These are phyloP conservation scores for Mycena alexandri DNA, from an alignment of 768 basidiomycete species.

Conservation along the genomic window DNA sequence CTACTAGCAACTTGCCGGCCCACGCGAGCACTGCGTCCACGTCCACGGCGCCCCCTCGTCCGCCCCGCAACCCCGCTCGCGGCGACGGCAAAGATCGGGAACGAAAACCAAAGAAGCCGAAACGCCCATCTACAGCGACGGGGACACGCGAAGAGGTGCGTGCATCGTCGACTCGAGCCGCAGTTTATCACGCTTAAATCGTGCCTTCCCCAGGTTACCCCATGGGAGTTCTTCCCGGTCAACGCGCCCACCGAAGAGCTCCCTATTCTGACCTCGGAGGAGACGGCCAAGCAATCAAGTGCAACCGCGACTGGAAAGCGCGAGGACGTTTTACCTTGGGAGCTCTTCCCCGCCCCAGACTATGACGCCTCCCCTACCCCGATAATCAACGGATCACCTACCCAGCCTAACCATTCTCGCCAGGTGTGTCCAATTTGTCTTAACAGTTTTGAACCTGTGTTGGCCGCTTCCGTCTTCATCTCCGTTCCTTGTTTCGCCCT, in stretches of 20 bases:
- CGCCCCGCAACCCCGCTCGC: conserved; percentile 51
- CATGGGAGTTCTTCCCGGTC: conserved; percentile 48
- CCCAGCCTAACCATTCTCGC: conserved; percentile 35
- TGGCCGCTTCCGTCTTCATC: conserved; percentile 10
- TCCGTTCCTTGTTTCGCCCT: background rate
- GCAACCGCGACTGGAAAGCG: conserved; percentile 42
- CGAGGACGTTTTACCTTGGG: conserved; percentile 53
- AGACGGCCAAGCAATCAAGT: conserved; percentile 8
- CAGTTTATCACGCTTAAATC: background rate
- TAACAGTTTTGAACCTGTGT: background rate
- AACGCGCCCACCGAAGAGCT: conserved; percentile 22
- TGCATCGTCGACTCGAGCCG: background rate
- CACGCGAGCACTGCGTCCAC: conserved; percentile 34
- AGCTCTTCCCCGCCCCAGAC: conserved; percentile 46
- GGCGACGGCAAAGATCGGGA: conserved; percentile 7
- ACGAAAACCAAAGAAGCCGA: conserved; percentile 27
- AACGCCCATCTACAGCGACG: conserved; percentile 43
- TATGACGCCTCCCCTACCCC: conserved; percentile 40
- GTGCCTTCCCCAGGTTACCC: conserved; percentile 20
- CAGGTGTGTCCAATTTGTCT: conserved; percentile 24
- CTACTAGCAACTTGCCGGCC: conserved; percentile 26
- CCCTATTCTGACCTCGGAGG: conserved; percentile 8
- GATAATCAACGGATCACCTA: conserved; percentile 24
- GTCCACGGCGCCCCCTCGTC: conserved; percentile 42
- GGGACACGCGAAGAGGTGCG: conserved; percentile 51